Percentiles rank a stretch among this genome's conserved stretches.
These are phyloP conservation scores for Pichia ethanolica DNA, from an alignment of 805 yeast genomes.

Conservation along the genomic window DNA sequence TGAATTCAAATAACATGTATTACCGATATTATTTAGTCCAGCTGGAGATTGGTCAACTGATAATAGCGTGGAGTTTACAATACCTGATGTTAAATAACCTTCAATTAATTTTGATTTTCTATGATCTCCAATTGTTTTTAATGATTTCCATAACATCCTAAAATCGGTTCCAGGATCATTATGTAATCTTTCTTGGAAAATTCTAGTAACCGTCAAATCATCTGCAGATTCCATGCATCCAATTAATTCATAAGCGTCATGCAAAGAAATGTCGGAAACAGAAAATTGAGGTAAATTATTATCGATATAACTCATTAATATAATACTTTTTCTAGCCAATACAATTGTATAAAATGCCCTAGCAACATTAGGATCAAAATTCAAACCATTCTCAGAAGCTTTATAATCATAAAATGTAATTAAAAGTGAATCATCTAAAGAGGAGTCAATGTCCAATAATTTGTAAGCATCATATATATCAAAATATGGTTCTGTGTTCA, in stretches of 20 bases:
- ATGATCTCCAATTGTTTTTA: slow-evolving; percentile 46
- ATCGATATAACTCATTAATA: slow-evolving; percentile 50
- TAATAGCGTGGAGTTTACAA: slow-evolving; percentile 48
- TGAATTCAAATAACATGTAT: slow-evolving; percentile 91
- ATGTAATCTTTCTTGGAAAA: slow-evolving; percentile 40
- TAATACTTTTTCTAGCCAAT: slow-evolving; percentile 44
- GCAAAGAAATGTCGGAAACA: slow-evolving; percentile 11
- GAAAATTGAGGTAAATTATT: slow-evolving; percentile 31
- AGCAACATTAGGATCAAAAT: slow-evolving; percentile 35
- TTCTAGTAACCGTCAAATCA: slow-evolving; percentile 49
- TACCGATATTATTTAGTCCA: slow-evolving; percentile 91
- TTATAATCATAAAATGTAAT: slow-evolving; percentile 68
- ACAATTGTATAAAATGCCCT: slow-evolving; percentile 62
- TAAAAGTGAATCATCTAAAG: slow-evolving; percentile 62
- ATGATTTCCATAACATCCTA: slow-evolving; percentile 47
- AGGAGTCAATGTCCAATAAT: slow-evolving; percentile 40
- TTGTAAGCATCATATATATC: slow-evolving; percentile 42
- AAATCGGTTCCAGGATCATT: slow-evolving; percentile 41
- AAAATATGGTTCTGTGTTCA: slow-evolving; percentile 43
- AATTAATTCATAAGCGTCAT: slow-evolving; percentile 40
- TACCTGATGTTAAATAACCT: slow-evolving; percentile 54
- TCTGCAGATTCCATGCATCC: slow-evolving; percentile 44
- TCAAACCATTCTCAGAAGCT: slow-evolving; percentile 40
- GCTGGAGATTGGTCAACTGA: slow-evolving; percentile 76
- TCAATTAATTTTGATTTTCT: slow-evolving; percentile 49